These are phyloP conservation scores for Podospora fimiseda DNA, from an alignment of 495 filamentous ascomycete species.

Conservation along the genomic window DNA sequence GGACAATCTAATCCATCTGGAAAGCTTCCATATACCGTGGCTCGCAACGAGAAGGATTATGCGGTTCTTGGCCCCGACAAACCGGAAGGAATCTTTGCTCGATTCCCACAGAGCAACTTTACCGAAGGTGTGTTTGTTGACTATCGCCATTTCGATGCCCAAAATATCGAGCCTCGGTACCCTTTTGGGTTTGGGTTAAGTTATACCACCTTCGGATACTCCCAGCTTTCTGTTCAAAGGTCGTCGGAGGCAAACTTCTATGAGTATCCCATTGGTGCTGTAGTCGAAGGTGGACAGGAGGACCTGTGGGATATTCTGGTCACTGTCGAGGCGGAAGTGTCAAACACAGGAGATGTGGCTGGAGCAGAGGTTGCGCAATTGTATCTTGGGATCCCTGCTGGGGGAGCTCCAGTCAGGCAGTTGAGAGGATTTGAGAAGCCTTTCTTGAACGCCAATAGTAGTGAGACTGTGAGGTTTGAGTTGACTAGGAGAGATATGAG, in stretches of 20 bases:
- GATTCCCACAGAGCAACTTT: constrained; percentile 51
- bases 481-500: not conserved
- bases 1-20: constrained; percentile 55
- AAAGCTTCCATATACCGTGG: constrained; percentile 68
- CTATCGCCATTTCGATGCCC: constrained; percentile 59
- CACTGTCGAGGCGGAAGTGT: constrained; percentile 45
- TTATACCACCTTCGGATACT: constrained; percentile 40
- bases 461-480: not conserved
- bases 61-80: no score
- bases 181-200: constrained; percentile 55
- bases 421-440: constrained; percentile 65
- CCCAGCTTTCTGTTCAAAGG: constrained; percentile 27
- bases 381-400: constrained; percentile 53
- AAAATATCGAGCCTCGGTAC: constrained; percentile 58
- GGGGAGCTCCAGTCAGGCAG: constrained; percentile 43
- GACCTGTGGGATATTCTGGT: constrained; percentile 54
- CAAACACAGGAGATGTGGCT: constrained; percentile 47
- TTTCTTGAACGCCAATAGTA: constrained; percentile 32
- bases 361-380: constrained; percentile 57
- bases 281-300: constrained; percentile 51
- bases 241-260: constrained; percentile 17
- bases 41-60: constrained; percentile 56
- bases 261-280: constrained; percentile 30
- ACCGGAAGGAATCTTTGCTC: constrained; percentile 12
- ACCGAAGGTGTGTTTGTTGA: constrained; percentile 60